Base-by-base conservation (phyloP, 495 filamentous ascomycete genomes). In the Darksidea phi region DNA sequence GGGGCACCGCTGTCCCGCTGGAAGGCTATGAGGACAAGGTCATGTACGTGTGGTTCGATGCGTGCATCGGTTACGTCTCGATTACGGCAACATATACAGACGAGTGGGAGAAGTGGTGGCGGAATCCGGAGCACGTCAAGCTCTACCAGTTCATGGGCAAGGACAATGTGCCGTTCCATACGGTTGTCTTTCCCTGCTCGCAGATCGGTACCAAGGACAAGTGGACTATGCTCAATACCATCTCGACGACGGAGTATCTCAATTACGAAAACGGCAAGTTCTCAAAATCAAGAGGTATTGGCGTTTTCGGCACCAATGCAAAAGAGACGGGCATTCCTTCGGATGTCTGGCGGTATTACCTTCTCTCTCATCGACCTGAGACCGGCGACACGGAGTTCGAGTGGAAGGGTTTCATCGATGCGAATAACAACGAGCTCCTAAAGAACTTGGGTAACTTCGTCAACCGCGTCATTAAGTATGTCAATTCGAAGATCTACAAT, bases 121-220 rank as follows among this genome's bases (percentile, higher is more conserved):
- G 86, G 64, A 86, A 95, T 73, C 89, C 90, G 6, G 85, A 93
- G 21, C 78, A 95, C 38, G 93, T 97, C 34, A 83, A 87, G 69
- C 83, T 98, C 5, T 97, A 94, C 73, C 94, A 98, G 73, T 97
- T 97, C 81, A 87, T 97, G 84, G 93, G 93, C 73, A 97, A 97
- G 75, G 93, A 97, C 77, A 97, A 97, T 63, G 90, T 95, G 11
- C 88, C 88, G 21, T 97, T 92, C 77, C 91, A 95, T 74, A 85
- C 83, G 37, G 88, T 98, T 67, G 91, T 97, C 70, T 98, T 95
- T 77, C 94, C 94, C 6, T 90, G 82, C 36, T 88, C 83, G 34
- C 88, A 96, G 71, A 77, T 97, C 18, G 94, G 92, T 45, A 91
- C 93, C 0, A 74, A 80, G 42, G 85, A 95, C 60, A 82, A 84